Base-by-base conservation (phyloP, 1,284 basidiomycete genomes). In the Sphaerobolus stellatus region DNA sequence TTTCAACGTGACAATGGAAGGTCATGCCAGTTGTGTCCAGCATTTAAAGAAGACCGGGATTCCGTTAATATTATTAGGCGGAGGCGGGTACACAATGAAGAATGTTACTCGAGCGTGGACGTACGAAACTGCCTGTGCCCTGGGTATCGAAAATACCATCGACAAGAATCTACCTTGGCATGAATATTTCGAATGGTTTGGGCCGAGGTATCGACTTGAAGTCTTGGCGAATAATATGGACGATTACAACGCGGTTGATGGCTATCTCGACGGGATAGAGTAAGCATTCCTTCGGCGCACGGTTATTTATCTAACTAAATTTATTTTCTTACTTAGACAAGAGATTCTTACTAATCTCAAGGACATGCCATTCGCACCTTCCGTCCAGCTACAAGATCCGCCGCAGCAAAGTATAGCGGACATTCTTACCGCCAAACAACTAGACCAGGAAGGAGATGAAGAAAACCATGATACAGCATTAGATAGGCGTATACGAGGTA, bases 151-250 rank as follows among this genome's bases (percentile, higher is more conserved):
- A 66, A 71, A 83, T 36, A 79, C 80, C 5, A 87, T 98, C 52
- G 83, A 91, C 61, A 82, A 83, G 34, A 87, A 92, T 65, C 70
- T 99, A 59, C 96, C 96, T 0, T 98, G 92, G 84, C 97, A 92
- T 70, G 89, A 95, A 64, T 98, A 94, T 71, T 92, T 98, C 68
- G 95, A 98, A 69, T 99, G 95, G 86, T 99, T 95, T 70, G 96
- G 95, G 0, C 97, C 97, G 13, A 80, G 94, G 56, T 99, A 96
- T 73, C 83, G 95, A 62, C 79, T 99, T 28, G 94, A 98, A 65
- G 95, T 99, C 2, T 80, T 87, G 9, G 80, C 81, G 56, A 98
- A 90, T 61, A 98, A 98, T 66, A 93, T 97, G 87, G 94, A 97
- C 59, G 94, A 99, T 68, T 74, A 92, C 65, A 99, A 99, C 68